Evolutionary conservation across 2,329 filamentous ascomycete genomes (phyloP).

Genomic region (Zarea fungicola): DNA sequence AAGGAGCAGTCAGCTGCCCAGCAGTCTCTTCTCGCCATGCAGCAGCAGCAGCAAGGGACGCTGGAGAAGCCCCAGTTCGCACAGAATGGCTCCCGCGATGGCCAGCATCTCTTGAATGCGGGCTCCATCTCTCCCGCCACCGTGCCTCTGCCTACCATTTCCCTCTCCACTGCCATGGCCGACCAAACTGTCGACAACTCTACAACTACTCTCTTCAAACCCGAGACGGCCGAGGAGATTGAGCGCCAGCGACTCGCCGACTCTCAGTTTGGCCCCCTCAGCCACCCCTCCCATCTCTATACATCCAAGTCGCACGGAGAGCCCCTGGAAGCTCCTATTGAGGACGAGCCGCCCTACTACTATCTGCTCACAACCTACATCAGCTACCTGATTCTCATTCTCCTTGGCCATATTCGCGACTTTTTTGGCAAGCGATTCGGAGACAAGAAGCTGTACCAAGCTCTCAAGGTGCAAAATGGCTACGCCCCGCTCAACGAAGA

Average conservation of each 20-base stretch:
- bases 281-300: conserved; percentile 77
- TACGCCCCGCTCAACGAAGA: conserved; percentile 96
- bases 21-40: conserved; percentile 62
- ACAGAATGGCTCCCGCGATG: background rate
- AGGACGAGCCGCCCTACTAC: conserved; percentile 95
- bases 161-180: conserved; percentile 77
- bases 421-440: conserved; percentile 97
- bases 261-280: conserved; percentile 85
- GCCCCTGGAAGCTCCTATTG: conserved; percentile 73
- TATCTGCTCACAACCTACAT: conserved; percentile 97
- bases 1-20: conserved; percentile 62
- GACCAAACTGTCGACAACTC: conserved; percentile 67
- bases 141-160: conserved; percentile 82
- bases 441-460: conserved; percentile 73
- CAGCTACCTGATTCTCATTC: conserved; percentile 92
- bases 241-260: conserved; percentile 71
- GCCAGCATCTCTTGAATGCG: conserved; percentile 24
- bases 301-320: conserved; percentile 81
- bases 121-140: conserved; percentile 66
- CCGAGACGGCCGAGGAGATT: conserved; percentile 78
- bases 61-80: background rate
- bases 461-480: conserved; percentile 76
- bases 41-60: conserved; percentile 38
- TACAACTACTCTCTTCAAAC: conserved; percentile 77
- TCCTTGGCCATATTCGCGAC: conserved; percentile 91